Base-by-base conservation (phyloP, 106 monocot genomes). In the Dioscorea zingiberensis region DNA sequence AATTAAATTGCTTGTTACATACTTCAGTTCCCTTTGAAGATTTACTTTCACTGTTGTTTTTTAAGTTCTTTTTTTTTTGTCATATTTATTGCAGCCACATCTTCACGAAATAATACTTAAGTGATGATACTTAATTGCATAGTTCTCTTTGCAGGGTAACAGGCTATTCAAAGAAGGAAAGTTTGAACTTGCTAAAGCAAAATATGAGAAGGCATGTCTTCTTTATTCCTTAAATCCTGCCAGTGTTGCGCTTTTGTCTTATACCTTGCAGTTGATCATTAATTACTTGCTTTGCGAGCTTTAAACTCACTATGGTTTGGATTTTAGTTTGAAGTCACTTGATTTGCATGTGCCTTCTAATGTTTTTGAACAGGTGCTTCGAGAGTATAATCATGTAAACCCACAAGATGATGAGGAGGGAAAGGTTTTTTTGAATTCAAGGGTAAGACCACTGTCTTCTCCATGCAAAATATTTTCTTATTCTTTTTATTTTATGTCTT, bases 101-200 rank as follows among this genome's bases (percentile, higher is more conserved):
- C 38, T 38, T 38, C 38, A 38, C 10, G 38, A 38, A 38, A 38
- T 38, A 38, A 10, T 38, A 38, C 38, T 38, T 38, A 10, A 38
- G 38, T 38, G 38, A 38, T n/a, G n/a, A n/a, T n/a, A n/a, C n/a
- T 38, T 38, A 8, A 51, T 4, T 51, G 15, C 13, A 18, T 19
- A 13, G 51, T 73, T 58, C 68, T 76, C 5, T 32, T 71, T 77
- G 59, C 77, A 97, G 97, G 97, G 97, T 22, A 97, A 92, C 57
- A 88, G 88, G 61, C 79, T 97, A 66, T 97, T 97, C 75, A 97
- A 92, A 73, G 92, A 97, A 81, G 92, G 92, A 64, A 97, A 97
- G 59, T 88, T 77, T 79, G 97, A 92, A 59, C 97, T 97, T 70
- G 92, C 97, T 17, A 97, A 88, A 73, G 88, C 92, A 15, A 95